Evolutionary conservation across 2,329 filamentous ascomycete species (phyloP).

Genomic region (Berkeleyomyces basicola): DNA sequence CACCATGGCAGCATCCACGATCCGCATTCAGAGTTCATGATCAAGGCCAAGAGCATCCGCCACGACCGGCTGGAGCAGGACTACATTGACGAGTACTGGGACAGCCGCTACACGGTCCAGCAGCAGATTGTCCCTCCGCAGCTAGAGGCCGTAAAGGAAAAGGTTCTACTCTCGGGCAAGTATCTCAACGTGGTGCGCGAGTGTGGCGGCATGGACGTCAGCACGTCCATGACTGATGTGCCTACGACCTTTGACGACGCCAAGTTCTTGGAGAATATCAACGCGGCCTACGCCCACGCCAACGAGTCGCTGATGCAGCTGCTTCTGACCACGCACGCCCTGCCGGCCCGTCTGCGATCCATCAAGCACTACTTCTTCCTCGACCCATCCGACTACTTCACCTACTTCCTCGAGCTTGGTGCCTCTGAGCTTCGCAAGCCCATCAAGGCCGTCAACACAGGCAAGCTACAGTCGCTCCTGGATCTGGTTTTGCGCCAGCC

Average conservation of each 20-base stretch:
- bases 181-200: conserved; percentile 96
- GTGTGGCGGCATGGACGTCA: conserved; percentile 89
- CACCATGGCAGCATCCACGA: conserved; percentile 93
- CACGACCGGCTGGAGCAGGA: conserved; percentile 84
- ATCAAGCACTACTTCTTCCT: conserved; percentile 99
- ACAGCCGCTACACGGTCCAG: conserved; percentile 87
- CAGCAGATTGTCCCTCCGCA: conserved; percentile 86
- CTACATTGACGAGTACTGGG: conserved; percentile 99
- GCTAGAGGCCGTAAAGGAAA: conserved; percentile 77
- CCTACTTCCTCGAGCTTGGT: conserved; percentile 88
- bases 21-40: conserved; percentile 80
- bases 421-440: conserved; percentile 80
- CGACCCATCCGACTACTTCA: conserved; percentile 94
- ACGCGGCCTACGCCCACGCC: conserved; percentile 83
- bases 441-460: conserved; percentile 73
- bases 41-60: conserved; percentile 90
- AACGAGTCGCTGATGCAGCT: conserved; percentile 86
- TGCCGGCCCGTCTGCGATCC: conserved; percentile 73
- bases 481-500: conserved; percentile 93
- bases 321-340: conserved; percentile 77
- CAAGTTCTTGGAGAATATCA: conserved; percentile 89
- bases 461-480: conserved; percentile 87
- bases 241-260: conserved; percentile 83
- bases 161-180: conserved; percentile 87
- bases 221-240: conserved; percentile 74